Evolutionary conservation across 257 asterid species (phyloP).

Genomic region (Coffea canephora): DNA sequence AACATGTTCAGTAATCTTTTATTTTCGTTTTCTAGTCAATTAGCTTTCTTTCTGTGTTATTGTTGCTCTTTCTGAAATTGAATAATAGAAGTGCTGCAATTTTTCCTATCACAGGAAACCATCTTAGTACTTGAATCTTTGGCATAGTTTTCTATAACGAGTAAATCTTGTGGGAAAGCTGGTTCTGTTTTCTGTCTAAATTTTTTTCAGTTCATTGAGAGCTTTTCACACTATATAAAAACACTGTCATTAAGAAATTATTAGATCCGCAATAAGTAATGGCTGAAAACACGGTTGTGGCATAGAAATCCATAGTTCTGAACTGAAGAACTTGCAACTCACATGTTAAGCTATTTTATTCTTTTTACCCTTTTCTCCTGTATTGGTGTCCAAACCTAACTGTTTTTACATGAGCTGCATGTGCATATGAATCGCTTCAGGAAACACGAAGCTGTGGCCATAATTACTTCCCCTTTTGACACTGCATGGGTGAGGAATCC

Average conservation of each 20-base stretch:
- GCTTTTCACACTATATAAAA: background rate
- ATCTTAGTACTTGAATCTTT: background rate
- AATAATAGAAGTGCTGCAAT: too few species aligned
- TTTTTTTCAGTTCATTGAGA: background rate
- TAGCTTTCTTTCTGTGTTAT: background rate
- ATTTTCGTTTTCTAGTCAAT: background rate
- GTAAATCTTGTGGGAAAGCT: background rate
- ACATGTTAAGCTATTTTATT: background rate
- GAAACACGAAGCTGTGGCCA: background rate
- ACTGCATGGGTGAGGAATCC: background rate
- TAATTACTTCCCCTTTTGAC: background rate
- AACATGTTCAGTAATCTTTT: background rate
- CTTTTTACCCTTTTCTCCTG: too few species aligned
- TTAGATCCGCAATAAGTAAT: too few species aligned
- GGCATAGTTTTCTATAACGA: background rate
- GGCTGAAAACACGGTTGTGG: too few species aligned
- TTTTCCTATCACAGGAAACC: background rate
- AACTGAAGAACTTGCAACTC: background rate
- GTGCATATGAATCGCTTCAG: background rate
- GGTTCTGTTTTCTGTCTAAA: background rate
- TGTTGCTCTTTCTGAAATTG: too few species aligned
- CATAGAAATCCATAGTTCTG: too few species aligned
- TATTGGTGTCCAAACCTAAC: too few species aligned
- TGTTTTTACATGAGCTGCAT: background rate
- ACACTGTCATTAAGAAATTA: too few species aligned